Base-by-base conservation (phyloP, 306 rosid genomes). In the Pyrus betulifolia region DNA sequence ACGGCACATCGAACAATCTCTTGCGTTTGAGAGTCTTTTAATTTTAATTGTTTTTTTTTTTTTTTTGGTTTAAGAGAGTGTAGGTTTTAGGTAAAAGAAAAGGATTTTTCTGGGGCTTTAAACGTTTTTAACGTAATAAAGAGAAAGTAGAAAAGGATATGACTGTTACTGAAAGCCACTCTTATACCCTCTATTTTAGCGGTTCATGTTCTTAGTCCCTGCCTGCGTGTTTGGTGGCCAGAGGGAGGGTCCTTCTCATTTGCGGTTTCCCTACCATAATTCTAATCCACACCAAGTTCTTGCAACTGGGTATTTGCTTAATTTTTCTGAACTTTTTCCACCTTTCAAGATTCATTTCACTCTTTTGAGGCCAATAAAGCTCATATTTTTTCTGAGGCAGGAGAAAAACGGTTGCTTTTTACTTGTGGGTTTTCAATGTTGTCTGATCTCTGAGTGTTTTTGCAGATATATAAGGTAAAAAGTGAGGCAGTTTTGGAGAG, bases 391-490 rank as follows among this genome's bases (percentile, higher is more conserved):
- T 17, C 4, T 22, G 7, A 15, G 10, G 12, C 44, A 31, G 3
- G 30, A 64, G 45, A 8, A 30, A 64, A 27, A 31, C 10, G 45
- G 42, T 55, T 68, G 31, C 2, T 42, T 19, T 30, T 74, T 70
- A 35, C 57, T 68, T 63, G 76, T 66, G 71, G 69, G 45, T 72
- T 75, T 21, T 72, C 59, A 64, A 60, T 67, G 71, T 67, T 74
- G 76, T 71, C 79, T 79, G 71, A 65, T 82, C 76, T 85, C 78
- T 88, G 88, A 86, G 67, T 74, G 76, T 65, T 31, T 84, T 80
- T 68, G 71, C 67, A 80, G 89, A 66, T 77, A 35, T 62, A 67
- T 45, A 54, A 77, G n/a, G 61, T 3, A 70, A 25, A 31, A 19
- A 70, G 71, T 1, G 33, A 59, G 80, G 28, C 35, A 78, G 86